Evolutionary conservation across 2,329 filamentous ascomycete genomes (phyloP).

Genomic region (Phaeosphaeria sp.): DNA sequence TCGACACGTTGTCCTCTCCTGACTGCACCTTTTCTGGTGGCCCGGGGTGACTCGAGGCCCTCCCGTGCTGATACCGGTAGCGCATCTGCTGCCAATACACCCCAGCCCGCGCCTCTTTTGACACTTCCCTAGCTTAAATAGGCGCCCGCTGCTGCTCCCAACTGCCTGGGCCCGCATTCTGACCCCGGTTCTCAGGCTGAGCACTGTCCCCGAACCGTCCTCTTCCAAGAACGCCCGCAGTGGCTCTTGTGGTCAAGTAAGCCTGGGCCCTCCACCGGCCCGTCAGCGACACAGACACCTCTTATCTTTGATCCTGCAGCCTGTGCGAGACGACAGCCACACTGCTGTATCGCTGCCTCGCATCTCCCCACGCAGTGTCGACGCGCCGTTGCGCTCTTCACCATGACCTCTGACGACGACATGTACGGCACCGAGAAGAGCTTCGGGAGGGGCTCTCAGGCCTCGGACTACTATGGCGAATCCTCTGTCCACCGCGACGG

Average conservation of each 20-base stretch:
- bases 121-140: neutral
- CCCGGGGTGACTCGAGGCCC: neutral
- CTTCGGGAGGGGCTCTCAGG: slow-evolving; percentile 44
- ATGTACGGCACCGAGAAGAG: slow-evolving; percentile 49
- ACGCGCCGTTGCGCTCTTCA: slow-evolving; percentile 10
- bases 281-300: neutral
- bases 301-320: too few species aligned
- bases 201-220: neutral
- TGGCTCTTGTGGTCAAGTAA: neutral
- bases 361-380: slow-evolving; percentile 4
- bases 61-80: neutral
- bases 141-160: neutral
- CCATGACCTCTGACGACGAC: slow-evolving; percentile 44
- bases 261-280: neutral
- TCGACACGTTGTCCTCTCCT: neutral
- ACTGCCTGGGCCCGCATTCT: neutral
- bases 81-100: neutral
- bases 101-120: neutral
- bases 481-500: slow-evolving; percentile 41
- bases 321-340: slow-evolving; percentile 17
- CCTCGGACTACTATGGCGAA: slow-evolving; percentile 48
- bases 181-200: too few species aligned
- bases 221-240: too few species aligned
- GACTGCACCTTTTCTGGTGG: neutral
- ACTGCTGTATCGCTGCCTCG: slow-evolving; percentile 7